These are phyloP conservation scores for Alternaria brassicicola DNA, from an alignment of 2,329 filamentous ascomycete species.

Conservation along the genomic window DNA sequence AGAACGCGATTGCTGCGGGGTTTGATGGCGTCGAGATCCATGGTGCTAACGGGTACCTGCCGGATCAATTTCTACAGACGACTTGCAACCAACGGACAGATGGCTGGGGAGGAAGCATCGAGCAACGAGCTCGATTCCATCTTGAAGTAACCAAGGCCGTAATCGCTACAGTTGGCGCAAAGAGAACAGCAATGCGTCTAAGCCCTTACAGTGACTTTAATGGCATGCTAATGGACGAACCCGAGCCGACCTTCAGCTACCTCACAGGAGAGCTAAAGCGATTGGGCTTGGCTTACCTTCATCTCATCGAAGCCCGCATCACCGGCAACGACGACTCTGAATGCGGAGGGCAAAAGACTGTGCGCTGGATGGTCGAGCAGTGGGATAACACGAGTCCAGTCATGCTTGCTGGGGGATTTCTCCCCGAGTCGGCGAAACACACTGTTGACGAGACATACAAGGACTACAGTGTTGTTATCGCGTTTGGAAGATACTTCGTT, in stretches of 20 bases:
- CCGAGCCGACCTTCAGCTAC: constrained; percentile 12
- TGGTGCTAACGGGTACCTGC: constrained; percentile 69
- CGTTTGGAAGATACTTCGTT: constrained; percentile 55
- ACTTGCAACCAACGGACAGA: constrained; percentile 60
- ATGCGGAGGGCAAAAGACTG: constrained; percentile 20
- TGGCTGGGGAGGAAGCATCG: constrained; percentile 54
- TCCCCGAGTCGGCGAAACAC: constrained; percentile 39
- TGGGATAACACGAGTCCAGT: constrained; percentile 22
- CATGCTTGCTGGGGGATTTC: constrained; percentile 51
- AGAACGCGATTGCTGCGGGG: constrained; percentile 55
- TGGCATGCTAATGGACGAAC: constrained; percentile 67
- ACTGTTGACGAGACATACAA: constrained; percentile 47
- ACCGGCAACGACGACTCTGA: constrained; percentile 19
- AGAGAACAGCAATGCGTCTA: constrained; percentile 63
- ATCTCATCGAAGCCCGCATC: constrained; percentile 11
- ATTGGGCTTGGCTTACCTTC: constrained; percentile 2
- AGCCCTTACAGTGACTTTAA: constrained; percentile 67
- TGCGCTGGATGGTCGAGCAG: constrained; percentile 17
- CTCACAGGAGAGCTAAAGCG: not conserved
- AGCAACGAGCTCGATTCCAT: constrained; percentile 58
- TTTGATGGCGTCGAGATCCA: constrained; percentile 66
- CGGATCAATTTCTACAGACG: constrained; percentile 69
- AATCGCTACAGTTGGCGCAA: constrained; percentile 56
- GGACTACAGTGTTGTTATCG: constrained; percentile 39
- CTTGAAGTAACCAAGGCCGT: constrained; percentile 61